Evolutionary conservation across 129 eudicot genomes (phyloP).

Genomic region (Saposhnikovia divaricata): DNA sequence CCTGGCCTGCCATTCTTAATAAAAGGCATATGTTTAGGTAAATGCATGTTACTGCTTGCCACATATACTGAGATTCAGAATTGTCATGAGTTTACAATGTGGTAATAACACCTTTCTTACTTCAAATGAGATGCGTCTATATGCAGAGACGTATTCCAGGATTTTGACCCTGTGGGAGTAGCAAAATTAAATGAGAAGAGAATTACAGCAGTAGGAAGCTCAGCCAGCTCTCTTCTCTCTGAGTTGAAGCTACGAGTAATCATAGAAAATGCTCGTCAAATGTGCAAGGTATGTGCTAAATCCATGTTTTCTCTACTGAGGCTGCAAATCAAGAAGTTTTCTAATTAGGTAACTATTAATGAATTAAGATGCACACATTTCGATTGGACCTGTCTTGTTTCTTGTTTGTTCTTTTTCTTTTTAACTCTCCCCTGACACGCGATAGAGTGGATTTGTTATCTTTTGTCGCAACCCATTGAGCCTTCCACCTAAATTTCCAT

Average conservation of each 20-base stretch:
- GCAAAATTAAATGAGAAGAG: slow-evolving; percentile 83
- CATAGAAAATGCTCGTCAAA: slow-evolving; percentile 82
- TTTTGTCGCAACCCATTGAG: neutral
- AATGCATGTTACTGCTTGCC: neutral
- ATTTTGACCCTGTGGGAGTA: slow-evolving; percentile 65
- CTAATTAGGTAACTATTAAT: neutral
- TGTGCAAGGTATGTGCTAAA: slow-evolving; percentile 56
- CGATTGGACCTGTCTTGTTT: neutral
- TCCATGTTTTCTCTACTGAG: neutral
- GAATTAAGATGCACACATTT: neutral
- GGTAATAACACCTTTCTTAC: neutral
- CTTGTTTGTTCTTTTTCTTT: neutral
- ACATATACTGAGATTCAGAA: neutral
- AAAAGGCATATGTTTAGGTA: slow-evolving; percentile 76
- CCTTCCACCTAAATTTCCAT: neutral
- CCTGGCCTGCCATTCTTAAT: slow-evolving; percentile 81
- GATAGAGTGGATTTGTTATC: neutral
- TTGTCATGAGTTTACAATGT: neutral
- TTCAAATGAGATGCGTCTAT: neutral
- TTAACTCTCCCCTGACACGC: neutral
- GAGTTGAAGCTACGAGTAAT: slow-evolving; percentile 70
- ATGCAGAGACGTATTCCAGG: slow-evolving; percentile 74
- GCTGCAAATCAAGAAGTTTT: neutral
- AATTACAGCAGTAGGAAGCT: slow-evolving; percentile 48
- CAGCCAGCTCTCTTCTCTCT: slow-evolving; percentile 69